phyloP scores from a whole-genome alignment of 768 basidiomycete genomes.

The Pilatotrama ljubarskyi region DNA sequence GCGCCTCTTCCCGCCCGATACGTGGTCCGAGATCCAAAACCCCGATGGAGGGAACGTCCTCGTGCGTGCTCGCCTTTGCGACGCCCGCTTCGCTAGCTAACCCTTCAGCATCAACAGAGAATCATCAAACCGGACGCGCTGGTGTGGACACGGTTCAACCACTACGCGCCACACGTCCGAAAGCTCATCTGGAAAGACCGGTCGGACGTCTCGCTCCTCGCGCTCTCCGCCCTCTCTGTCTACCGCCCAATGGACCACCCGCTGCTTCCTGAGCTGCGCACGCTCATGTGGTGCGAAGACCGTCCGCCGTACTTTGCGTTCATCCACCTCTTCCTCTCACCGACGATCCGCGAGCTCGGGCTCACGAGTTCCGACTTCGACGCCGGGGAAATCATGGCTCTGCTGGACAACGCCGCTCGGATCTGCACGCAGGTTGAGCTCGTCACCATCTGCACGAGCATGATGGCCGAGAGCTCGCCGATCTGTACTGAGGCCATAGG shows the following conservation, averaged over 20 bases:
- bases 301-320: background rate
- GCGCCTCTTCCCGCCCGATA: background rate
- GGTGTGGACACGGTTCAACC: slow-evolving; percentile 5
- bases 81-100: background rate
- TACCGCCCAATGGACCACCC: background rate
- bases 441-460: background rate
- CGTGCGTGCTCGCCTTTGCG: background rate
- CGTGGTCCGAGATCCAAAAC: background rate
- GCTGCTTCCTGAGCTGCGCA: background rate
- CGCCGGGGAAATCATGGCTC: background rate
- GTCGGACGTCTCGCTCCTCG: background rate
- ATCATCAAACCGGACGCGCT: background rate
- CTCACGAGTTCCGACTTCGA: background rate
- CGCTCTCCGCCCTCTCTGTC: background rate
- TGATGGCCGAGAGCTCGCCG: background rate
- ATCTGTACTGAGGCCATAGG: background rate
- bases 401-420: background rate
- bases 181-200: background rate
- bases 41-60: background rate
- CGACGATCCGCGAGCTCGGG: background rate
- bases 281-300: slow-evolving; percentile 1
- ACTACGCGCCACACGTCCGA: slow-evolving; percentile 5
- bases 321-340: background rate
- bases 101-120: background rate
- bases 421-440: background rate